These are phyloP conservation scores for Ogataea pini DNA, from an alignment of 805 yeast species.

Conservation along the genomic window DNA sequence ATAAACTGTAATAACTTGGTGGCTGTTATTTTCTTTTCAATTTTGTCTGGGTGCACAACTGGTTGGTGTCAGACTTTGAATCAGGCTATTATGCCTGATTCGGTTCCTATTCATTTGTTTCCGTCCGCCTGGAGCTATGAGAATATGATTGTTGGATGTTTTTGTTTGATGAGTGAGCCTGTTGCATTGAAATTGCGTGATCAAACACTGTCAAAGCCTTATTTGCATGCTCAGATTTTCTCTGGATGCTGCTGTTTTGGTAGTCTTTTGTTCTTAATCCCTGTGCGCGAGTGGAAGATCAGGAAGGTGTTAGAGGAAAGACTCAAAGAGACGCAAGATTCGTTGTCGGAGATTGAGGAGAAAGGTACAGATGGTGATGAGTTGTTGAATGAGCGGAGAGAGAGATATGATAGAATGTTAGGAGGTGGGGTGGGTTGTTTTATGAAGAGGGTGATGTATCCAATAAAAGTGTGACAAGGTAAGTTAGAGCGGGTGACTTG, in stretches of 20 bases:
- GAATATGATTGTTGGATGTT: constrained; percentile 30
- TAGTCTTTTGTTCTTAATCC: constrained; percentile 40
- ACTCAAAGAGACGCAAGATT: constrained; percentile 12
- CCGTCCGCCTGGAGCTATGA: constrained; percentile 34
- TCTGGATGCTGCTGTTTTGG: constrained; percentile 54
- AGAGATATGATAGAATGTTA: constrained; percentile 22
- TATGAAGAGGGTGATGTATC: constrained; percentile 22
- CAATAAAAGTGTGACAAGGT: constrained; percentile 23
- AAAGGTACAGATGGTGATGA: not conserved
- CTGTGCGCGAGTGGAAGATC: constrained; percentile 56
- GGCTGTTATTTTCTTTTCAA: constrained; percentile 37
- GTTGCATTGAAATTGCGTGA: constrained; percentile 32
- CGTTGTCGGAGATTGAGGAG: not conserved
- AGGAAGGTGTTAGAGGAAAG: constrained; percentile 34
- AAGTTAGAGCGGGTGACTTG: too few species aligned
- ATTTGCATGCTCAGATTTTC: constrained; percentile 59
- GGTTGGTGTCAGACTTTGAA: constrained; percentile 43
- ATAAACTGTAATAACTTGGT: constrained; percentile 34
- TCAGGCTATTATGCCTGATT: constrained; percentile 33
- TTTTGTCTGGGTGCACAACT: constrained; percentile 44
- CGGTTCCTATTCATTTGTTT: constrained; percentile 28
- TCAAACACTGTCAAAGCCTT: constrained; percentile 40
- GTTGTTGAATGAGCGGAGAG: constrained; percentile 7
- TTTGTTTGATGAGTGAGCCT: constrained; percentile 33
- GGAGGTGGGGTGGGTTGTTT: constrained; percentile 1